phyloP scores from a whole-genome alignment of 495 filamentous ascomycete genomes.

The Achaetomiella virescens region DNA sequence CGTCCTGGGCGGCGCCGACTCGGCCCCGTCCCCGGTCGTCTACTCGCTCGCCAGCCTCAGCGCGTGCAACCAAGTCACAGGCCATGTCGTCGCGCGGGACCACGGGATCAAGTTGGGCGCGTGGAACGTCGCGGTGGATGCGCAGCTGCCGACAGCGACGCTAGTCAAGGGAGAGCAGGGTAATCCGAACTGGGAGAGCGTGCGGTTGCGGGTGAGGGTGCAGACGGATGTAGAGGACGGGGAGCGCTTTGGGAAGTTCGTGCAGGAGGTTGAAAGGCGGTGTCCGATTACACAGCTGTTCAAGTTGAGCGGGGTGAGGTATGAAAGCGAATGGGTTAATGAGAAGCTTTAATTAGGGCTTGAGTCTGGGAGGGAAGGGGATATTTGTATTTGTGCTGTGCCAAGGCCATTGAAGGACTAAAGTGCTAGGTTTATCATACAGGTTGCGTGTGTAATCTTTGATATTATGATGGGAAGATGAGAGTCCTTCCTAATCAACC shows the following conservation, averaged over 20 bases:
- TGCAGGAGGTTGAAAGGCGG: slow-evolving; percentile 20
- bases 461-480: not conserved
- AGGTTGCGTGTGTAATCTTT: not conserved
- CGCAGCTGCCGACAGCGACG: slow-evolving; percentile 17
- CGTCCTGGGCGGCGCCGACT: slow-evolving; percentile 21
- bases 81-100: slow-evolving; percentile 18
- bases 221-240: slow-evolving; percentile 21
- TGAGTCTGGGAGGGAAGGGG: too few relatives aligned
- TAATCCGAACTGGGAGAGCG: slow-evolving; percentile 24
- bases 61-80: slow-evolving; percentile 27
- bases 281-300: slow-evolving; percentile 27
- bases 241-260: slow-evolving; percentile 16
- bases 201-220: slow-evolving; percentile 12
- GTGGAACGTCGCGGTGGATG: slow-evolving; percentile 20
- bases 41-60: slow-evolving; percentile 24
- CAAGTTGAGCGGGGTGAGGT: slow-evolving; percentile 20
- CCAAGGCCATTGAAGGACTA: too few relatives aligned
- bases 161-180: slow-evolving; percentile 21
- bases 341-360: slow-evolving; percentile 17
- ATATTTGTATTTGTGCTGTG: too few relatives aligned
- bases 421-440: too few relatives aligned
- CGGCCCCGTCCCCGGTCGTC: slow-evolving; percentile 22
- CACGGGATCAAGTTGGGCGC: slow-evolving; percentile 19
- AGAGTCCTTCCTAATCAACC: slow-evolving; percentile 4
- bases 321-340: slow-evolving; percentile 24